phyloP scores from a whole-genome alignment of 495 filamentous ascomycete species.

The Trichocladium uniseriatum region DNA sequence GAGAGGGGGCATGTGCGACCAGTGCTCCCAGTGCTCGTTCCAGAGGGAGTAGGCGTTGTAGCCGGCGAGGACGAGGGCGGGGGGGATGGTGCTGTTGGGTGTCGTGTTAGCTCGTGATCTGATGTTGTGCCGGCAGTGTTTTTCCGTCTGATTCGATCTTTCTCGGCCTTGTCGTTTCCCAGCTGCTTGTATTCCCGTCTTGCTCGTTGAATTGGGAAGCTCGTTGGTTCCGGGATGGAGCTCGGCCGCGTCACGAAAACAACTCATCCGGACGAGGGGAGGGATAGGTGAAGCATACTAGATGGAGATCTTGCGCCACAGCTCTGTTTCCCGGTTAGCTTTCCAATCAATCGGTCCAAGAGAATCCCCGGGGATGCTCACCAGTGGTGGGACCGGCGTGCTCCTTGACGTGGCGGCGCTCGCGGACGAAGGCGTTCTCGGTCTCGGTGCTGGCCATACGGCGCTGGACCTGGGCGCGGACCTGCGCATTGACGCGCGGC shows the following conservation, averaged over 20 bases:
- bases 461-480: constrained; percentile 53
- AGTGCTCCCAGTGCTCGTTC: constrained; percentile 95
- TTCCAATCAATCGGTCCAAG: neutral
- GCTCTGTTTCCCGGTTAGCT: constrained; percentile 47
- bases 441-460: constrained; percentile 54
- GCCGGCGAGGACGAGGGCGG: constrained; percentile 56
- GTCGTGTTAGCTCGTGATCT: constrained; percentile 2
- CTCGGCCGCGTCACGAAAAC: constrained; percentile 21
- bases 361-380: constrained; percentile 32
- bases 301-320: constrained; percentile 89
- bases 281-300: constrained; percentile 51
- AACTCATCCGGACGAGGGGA: constrained; percentile 8
- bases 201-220: neutral
- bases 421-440: constrained; percentile 82
- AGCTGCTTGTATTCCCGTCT: neutral
- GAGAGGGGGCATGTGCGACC: constrained; percentile 71
- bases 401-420: constrained; percentile 73
- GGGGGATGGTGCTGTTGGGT: constrained; percentile 52
- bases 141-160: constrained; percentile 7
- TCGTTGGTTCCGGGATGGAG: neutral
- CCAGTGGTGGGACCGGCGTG: constrained; percentile 74
- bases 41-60: constrained; percentile 82
- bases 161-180: constrained; percentile 2
- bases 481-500: constrained; percentile 49
- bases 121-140: neutral